Evolutionary conservation across 2,329 filamentous ascomycete species (phyloP), one percentile per base, ranked within the genome.

Genomic region (Chrysosporium keratinophilum): DNA sequence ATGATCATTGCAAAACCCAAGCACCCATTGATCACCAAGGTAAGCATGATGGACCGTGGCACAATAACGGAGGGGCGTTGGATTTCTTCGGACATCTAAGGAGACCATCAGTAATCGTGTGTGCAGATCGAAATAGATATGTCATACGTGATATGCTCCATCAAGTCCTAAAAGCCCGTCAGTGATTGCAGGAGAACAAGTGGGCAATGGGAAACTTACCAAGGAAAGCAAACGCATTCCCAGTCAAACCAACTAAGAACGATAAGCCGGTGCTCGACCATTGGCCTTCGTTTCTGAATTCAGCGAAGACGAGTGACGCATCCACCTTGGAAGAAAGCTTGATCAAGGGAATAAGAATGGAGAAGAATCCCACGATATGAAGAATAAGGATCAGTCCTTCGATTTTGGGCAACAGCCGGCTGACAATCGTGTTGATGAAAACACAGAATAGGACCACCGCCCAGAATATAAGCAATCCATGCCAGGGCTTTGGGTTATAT

Each of bases 361-460:
- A 68, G 37, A 76, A 64, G 52, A 76, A 76, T 3, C 73, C 73
- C 14, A 68, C 57, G 4, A 74, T 61, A 40, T 80, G 77, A 6
- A 80, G 59, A 37, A 75, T 68, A 20, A 81, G 64, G 46, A 78
- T 71, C 5, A 75, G 47, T 0, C 71, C 72, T 61, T 81, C 78
- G 41, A 81, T 69, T 46, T 74, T 70, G 20, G 79, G 74, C 15
- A 81, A 67, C 1, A 67, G 55, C 39, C 60, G 64, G 12, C 64
- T 74, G 14, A 76, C 65, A 5, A 75, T 68, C 0, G 74, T 77
- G 61, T 80, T 79, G 67, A 80, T 69, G 31, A 77, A 62, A 11
- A 78, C 69, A 9, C 71, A 72, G 17, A 77, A 67, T 2, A 70
- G 55, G 1, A 75, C 68, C 35, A 77, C 69, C 9, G 70, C 74